phyloP scores from a whole-genome alignment of 192 early-diverging fungal genomes.

The Coemansia sp. region DNA sequence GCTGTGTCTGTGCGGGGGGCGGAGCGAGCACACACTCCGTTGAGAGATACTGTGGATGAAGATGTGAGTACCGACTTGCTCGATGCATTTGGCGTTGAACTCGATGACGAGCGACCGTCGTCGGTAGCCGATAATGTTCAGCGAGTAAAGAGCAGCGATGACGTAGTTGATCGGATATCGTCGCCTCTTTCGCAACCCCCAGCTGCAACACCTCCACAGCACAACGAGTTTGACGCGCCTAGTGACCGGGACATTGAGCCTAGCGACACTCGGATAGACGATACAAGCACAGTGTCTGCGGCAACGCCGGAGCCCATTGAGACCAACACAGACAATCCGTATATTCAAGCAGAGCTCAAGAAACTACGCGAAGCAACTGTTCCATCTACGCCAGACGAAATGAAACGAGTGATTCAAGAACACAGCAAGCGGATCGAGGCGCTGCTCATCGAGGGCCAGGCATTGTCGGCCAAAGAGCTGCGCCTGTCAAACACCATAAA shows the following conservation, averaged over 20 bases:
- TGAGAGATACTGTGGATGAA: background rate
- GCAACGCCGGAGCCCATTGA: background rate
- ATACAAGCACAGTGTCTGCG: background rate
- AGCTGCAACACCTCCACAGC: background rate
- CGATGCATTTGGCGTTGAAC: conserved; percentile 56
- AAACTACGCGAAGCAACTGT: conserved; percentile 33
- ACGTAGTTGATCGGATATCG: background rate
- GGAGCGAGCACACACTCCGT: background rate
- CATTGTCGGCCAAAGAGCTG: conserved; percentile 75
- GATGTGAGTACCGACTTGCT: conserved; percentile 38
- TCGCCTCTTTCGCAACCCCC: background rate
- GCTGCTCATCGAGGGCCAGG: conserved; percentile 61
- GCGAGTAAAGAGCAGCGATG: background rate
- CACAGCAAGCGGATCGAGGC: conserved; percentile 40
- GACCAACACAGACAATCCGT: conserved; percentile 22
- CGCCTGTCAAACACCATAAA: conserved; percentile 71
- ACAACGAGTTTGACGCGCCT: background rate
- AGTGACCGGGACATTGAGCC: background rate
- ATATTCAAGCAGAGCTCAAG: conserved; percentile 39
- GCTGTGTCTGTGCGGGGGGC: background rate
- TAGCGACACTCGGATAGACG: background rate
- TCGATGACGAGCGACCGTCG: conserved; percentile 28
- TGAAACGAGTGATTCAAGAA: conserved; percentile 42
- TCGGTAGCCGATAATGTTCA: background rate
- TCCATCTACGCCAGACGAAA: conserved; percentile 27